These are phyloP conservation scores for Pleurotus giganteus DNA, from an alignment of 768 basidiomycete species.

Conservation along the genomic window DNA sequence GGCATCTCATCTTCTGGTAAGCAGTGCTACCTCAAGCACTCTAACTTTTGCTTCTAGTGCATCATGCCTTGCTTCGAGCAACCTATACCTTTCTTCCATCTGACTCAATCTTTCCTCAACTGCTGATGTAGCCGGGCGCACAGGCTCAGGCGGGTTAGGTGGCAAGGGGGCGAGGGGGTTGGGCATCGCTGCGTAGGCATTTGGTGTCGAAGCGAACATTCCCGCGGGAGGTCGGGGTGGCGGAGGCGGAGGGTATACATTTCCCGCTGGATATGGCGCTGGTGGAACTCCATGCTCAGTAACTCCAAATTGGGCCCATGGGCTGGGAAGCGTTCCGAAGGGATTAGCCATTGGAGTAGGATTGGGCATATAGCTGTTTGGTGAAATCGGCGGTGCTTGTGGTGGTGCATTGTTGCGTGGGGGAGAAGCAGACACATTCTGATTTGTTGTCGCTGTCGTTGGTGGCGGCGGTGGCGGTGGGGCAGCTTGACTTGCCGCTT, in stretches of 20 bases:
- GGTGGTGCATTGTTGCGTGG: no score
- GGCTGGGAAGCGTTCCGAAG: no score
- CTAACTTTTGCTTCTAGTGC: constrained; percentile 6
- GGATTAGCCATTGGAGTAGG: no score
- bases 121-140: neutral
- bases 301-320: no score
- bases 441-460: no score
- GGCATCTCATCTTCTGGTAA: neutral
- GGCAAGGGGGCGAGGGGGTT: neutral
- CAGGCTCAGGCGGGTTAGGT: neutral
- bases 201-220: neutral
- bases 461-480: no score
- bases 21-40: constrained; percentile 4
- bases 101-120: neutral
- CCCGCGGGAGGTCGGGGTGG: neutral
- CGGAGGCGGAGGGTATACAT: neutral
- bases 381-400: no score
- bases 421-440: no score
- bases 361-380: no score
- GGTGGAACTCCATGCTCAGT: no score
- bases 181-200: neutral
- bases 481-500: no score
- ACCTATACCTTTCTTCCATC: constrained; percentile 5
- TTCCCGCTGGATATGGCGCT: no score
- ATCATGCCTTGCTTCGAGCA: constrained; percentile 4